Evolutionary conservation across 345 rosid species (phyloP), one percentile per base, ranked within the genome.

Genomic region (Capsella bursapastoris): DNA sequence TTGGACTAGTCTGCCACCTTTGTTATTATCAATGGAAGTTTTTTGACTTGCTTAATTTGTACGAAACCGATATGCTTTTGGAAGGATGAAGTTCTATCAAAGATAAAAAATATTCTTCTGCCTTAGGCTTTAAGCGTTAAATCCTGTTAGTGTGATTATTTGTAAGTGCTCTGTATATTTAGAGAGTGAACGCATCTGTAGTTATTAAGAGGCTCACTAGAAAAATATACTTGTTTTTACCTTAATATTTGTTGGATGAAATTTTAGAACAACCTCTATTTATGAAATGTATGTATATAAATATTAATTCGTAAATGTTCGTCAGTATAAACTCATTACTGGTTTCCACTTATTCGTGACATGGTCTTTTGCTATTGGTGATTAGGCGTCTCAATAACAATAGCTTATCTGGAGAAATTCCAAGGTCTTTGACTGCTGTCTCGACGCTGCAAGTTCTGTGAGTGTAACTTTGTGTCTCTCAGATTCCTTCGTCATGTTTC

Each of bases 341-440:
- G 57, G 13, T 55, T 52, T 44, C 25, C 40, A 5, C 29, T 45
- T n/a, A 25, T 72, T 53, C 18, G 35, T 59, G 64, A 35, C 45
- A 43, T 78, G 51, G 38, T 49, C 29, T 40, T 71, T 66, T 78
- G 29, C 44, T 72, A 59, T 66, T 72, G 73, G 64, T 72, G 69
- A 3, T 66, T 50, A 79, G 82, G 82, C 82, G 82, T 79, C 79
- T 79, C 22, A 79, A 79, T 58, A 74, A 74, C 79, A 79, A 79
- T 37, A 79, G 45, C 72, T 69, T 79, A 64, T 74, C 82, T 28
- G 82, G 82, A 68, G 82, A 79, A 45, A 79, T 79, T 63, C 82
- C 82, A 40, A 69, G 79, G 78, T 79, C 82, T 49, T 70, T 79
- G 72, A 79, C 82, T 49, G 76, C 76, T 51, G 66, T 79, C 27